Evolutionary conservation across 176 grass and related monocot species (phyloP).

Genomic region (Rhynchospora pubera): DNA sequence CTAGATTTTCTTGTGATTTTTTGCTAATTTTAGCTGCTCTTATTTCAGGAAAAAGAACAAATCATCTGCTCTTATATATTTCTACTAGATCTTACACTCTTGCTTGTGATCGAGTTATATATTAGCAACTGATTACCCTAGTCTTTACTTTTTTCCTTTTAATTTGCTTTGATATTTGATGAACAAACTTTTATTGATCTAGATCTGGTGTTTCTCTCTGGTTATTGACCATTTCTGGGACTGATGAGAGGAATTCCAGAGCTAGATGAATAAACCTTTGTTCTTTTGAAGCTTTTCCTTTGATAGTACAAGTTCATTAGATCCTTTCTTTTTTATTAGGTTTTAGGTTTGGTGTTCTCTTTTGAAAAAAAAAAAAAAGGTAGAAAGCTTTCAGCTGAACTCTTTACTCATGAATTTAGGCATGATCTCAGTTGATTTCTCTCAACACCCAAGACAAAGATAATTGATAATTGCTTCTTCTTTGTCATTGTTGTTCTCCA

Average conservation of each 20-base stretch:
- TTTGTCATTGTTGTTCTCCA: background rate
- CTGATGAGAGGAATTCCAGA: background rate
- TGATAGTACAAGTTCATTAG: background rate
- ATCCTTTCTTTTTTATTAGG: background rate
- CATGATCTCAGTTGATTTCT: background rate
- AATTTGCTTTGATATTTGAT: background rate
- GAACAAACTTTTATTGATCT: background rate
- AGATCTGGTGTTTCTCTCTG: slow-evolving; percentile 11
- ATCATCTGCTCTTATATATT: background rate
- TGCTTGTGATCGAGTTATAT: background rate
- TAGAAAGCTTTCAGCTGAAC: background rate
- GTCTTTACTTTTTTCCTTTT: background rate
- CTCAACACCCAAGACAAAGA: background rate
- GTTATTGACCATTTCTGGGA: background rate
- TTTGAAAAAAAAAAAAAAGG: background rate
- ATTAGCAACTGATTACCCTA: background rate
- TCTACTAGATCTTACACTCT: slow-evolving; percentile 17
- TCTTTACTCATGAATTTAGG: background rate
- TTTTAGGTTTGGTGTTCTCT: background rate
- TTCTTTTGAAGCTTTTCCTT: background rate
- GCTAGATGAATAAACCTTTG: background rate
- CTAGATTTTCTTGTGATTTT: slow-evolving; percentile 26
- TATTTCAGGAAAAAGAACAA: slow-evolving; percentile 1
- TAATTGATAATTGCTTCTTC: background rate
- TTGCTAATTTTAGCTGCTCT: slow-evolving; percentile 13